These are phyloP conservation scores for Phialocephala subalpina DNA, from an alignment of 2,329 filamentous ascomycete genomes.

Conservation along the genomic window DNA sequence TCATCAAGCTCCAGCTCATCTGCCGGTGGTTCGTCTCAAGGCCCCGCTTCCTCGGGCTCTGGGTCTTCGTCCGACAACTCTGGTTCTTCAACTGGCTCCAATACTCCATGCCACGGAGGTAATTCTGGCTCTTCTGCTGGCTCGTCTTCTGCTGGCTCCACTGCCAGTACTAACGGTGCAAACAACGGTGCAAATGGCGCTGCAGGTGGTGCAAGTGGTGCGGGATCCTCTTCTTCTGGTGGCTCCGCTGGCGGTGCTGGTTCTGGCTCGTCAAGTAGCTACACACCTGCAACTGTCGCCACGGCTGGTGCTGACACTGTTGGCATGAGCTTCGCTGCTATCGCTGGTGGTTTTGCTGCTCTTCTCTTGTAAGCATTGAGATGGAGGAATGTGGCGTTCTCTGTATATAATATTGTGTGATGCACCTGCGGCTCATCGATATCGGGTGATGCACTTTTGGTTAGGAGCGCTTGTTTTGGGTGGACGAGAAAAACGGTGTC, in stretches of 20 bases:
- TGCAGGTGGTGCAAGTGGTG: no score
- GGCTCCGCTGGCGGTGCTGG: conserved; percentile 7
- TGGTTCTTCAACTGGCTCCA: no score
- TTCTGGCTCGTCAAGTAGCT: conserved; percentile 11
- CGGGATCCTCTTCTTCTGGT: no score
- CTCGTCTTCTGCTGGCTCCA: no score
- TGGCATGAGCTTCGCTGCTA: conserved; percentile 30
- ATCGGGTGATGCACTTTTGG: background rate
- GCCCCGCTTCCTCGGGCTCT: no score
- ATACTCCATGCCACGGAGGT: no score
- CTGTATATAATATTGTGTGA: background rate
- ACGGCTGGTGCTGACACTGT: conserved; percentile 24
- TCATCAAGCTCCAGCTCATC: no score
- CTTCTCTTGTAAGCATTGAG: conserved; percentile 29
- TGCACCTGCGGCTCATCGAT: background rate
- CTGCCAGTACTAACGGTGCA: no score
- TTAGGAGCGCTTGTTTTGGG: background rate
- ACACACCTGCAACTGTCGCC: conserved; percentile 15
- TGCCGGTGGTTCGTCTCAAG: no score
- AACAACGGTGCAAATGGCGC: no score
- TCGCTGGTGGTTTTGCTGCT: conserved; percentile 32
- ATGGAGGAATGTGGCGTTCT: background rate
- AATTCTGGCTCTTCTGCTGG: no score
- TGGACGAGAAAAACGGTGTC: background rate
- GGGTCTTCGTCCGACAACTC: no score